Evolutionary conservation across 2,329 filamentous ascomycete genomes (phyloP).

Genomic region (Pezicula rhizophila): DNA sequence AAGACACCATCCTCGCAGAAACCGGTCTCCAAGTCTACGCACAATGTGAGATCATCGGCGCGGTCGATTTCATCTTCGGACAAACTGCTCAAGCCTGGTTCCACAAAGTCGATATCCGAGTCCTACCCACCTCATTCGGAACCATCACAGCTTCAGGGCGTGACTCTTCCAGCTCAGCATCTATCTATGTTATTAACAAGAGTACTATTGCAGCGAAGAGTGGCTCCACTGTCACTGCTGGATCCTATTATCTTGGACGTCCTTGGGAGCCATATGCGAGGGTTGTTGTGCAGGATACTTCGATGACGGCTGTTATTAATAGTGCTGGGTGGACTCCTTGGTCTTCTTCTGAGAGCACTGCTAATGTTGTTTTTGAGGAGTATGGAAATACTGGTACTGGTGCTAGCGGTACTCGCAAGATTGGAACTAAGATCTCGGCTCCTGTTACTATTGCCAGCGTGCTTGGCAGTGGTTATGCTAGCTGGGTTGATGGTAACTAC

Average conservation of each 20-base stretch:
- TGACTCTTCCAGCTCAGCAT: conserved; percentile 27
- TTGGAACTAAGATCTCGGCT: conserved; percentile 31
- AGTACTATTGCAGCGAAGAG: conserved; percentile 35
- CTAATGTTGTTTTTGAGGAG: conserved; percentile 42
- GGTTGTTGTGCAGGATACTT: conserved; percentile 41
- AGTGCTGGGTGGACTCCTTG: conserved; percentile 41
- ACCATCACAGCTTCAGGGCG: conserved; percentile 39
- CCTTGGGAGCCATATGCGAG: conserved; percentile 42
- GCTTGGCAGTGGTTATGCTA: conserved; percentile 34
- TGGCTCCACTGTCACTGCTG: conserved; percentile 30
- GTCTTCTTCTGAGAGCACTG: conserved; percentile 35
- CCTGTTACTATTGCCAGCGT: conserved; percentile 36
- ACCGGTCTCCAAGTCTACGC: conserved; percentile 47
- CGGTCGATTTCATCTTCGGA: conserved; percentile 53
- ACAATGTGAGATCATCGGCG: conserved; percentile 46
- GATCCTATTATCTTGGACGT: conserved; percentile 40
- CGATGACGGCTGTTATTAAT: conserved; percentile 42
- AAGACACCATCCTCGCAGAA: conserved; percentile 45
- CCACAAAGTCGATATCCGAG: conserved; percentile 38
- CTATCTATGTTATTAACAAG: conserved; percentile 48
- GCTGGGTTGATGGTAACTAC: conserved; percentile 30
- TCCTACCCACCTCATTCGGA: conserved; percentile 35
- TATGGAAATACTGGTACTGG: conserved; percentile 45
- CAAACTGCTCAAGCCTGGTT: conserved; percentile 44
- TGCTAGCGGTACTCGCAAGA: conserved; percentile 37